phyloP scores from a whole-genome alignment of 23 red algal genomes.

The Gracilaria vermiculophylla region DNA sequence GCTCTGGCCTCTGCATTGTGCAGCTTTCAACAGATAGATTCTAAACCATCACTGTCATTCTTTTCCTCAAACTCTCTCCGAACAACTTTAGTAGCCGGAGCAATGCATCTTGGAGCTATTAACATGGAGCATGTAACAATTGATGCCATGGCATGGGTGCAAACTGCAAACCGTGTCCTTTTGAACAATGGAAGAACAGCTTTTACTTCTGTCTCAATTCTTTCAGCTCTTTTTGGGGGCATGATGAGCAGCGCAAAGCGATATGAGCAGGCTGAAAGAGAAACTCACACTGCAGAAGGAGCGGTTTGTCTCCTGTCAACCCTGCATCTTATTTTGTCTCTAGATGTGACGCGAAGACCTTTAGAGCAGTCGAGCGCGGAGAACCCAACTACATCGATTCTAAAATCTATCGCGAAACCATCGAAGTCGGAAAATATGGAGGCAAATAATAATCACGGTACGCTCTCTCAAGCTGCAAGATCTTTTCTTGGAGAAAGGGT shows the following conservation, averaged over 20 bases:
- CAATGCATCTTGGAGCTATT: constrained; percentile 68
- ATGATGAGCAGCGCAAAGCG: constrained; percentile 52
- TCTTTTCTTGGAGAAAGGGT: constrained; percentile 69
- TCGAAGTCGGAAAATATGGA: background rate
- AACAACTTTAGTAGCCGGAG: constrained; percentile 51
- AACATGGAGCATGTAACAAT: constrained; percentile 43
- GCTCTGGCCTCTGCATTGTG: constrained; percentile 45
- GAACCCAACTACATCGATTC: background rate
- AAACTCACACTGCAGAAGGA: constrained; percentile 20
- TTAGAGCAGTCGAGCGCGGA: background rate
- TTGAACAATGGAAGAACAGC: constrained; percentile 48
- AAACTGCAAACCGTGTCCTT: constrained; percentile 50
- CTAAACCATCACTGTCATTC: constrained; percentile 46
- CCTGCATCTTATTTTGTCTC: constrained; percentile 28
- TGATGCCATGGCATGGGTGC: constrained; percentile 55
- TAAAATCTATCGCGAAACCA: background rate
- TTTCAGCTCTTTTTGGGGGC: constrained; percentile 61
- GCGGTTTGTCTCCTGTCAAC: constrained; percentile 48
- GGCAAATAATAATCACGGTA: background rate
- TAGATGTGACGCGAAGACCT: constrained; percentile 16
- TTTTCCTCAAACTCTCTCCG: constrained; percentile 69
- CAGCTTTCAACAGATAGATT: constrained; percentile 22
- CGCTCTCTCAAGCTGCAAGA: constrained; percentile 49
- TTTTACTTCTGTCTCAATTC: constrained; percentile 29
- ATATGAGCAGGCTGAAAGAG: constrained; percentile 49